Percentiles rank a stretch among this genome's conserved stretches.
phyloP scores from a whole-genome alignment of 768 basidiomycete species.

The Dacryopinax primogenitus region DNA sequence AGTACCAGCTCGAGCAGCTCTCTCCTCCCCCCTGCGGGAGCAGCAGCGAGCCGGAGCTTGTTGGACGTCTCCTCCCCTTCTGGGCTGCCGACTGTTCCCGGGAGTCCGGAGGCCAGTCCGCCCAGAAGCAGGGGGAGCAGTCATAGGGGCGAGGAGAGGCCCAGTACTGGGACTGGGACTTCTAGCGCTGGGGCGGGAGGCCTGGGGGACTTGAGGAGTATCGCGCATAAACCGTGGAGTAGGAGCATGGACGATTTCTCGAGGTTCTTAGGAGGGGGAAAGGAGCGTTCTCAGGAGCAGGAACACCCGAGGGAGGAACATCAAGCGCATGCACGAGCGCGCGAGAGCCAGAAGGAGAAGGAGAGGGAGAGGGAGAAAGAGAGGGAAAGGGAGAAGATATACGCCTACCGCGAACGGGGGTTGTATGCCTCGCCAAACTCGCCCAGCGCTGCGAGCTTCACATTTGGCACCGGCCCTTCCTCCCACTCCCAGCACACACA shows the following conservation, averaged over 20 bases:
- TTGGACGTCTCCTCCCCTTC: neutral
- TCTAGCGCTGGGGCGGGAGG: too few species aligned
- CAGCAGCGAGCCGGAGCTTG: neutral
- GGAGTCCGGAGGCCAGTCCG: neutral
- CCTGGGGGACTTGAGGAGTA: neutral
- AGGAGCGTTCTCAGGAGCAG: neutral
- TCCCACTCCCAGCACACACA: too few species aligned
- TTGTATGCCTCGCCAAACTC: too few species aligned
- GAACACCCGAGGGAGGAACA: neutral
- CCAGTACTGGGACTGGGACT: too few species aligned
- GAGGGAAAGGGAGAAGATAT: neutral
- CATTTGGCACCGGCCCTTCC: too few species aligned
- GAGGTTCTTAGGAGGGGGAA: neutral
- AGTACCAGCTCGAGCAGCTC: neutral
- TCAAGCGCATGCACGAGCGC: neutral
- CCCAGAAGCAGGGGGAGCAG: neutral
- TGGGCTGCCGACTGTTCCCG: neutral
- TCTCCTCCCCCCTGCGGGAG: neutral
- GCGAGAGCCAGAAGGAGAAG: neutral
- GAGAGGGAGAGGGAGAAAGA: conserved; percentile 5
- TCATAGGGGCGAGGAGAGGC: neutral
- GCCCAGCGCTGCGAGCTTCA: too few species aligned
- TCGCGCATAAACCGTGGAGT: neutral
- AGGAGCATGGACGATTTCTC: conserved; percentile 9
- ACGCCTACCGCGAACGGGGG: neutral